A percentile compares a stretch with the other conserved stretches of the same genome.
phyloP scores from a whole-genome alignment of 1,139 yeast species.

The Nadsonia starkeyi-henricii region DNA sequence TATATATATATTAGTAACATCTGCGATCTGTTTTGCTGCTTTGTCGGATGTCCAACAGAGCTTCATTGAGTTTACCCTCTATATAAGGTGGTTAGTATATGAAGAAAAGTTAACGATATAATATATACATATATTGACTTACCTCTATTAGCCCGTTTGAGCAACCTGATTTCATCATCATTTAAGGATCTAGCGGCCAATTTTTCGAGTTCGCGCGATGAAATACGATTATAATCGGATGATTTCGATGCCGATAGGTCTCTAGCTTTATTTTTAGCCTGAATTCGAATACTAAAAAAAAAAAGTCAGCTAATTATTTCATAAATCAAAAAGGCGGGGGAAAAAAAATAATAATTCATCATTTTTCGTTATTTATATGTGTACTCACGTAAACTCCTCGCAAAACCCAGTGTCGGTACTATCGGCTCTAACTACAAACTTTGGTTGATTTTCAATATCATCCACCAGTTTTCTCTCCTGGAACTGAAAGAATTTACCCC shows the following conservation, averaged over 20 bases:
- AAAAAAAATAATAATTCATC: no score
- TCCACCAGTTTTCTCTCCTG: slow-evolving; percentile 4
- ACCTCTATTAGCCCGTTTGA: slow-evolving; percentile 14
- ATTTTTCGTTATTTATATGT: no score
- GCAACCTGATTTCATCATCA: slow-evolving; percentile 17
- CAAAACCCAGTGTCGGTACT: slow-evolving; percentile 10
- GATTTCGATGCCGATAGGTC: background rate
- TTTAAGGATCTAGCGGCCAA: slow-evolving; percentile 12
- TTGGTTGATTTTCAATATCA: slow-evolving; percentile 4
- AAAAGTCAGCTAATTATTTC: background rate
- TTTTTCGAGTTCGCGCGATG: slow-evolving; percentile 12
- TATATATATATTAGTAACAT: background rate
- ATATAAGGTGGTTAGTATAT: slow-evolving; percentile 22
- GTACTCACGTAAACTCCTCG: slow-evolving; percentile 4
- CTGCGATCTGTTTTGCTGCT: slow-evolving; percentile 22
- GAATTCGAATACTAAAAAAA: slow-evolving; percentile 4
- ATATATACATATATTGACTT: slow-evolving; percentile 17
- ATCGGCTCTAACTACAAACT: slow-evolving; percentile 6
- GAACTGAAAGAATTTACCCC: slow-evolving; percentile 12
- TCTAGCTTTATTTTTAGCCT: background rate
- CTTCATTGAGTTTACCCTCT: slow-evolving; percentile 30
- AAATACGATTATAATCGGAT: background rate
- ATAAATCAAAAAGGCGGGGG: background rate
- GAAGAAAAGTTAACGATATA: slow-evolving; percentile 19
- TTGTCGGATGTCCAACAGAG: slow-evolving; percentile 27